Evolutionary conservation across 2,329 filamentous ascomycete species (phyloP), one percentile per base, ranked within the genome.

Genomic region (Aureobasidium sp.): DNA sequence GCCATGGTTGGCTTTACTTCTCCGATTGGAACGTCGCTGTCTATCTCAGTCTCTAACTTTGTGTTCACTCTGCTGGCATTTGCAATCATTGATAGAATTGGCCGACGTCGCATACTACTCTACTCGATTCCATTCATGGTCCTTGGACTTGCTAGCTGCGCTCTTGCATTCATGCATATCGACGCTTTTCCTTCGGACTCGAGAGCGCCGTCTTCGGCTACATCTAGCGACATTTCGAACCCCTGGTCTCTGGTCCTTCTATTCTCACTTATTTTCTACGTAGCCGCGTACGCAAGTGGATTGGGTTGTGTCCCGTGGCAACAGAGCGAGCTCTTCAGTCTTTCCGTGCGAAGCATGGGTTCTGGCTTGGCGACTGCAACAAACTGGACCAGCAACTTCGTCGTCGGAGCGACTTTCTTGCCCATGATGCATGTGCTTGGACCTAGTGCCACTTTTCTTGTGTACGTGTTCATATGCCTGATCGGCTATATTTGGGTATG

Each of bases 301-400:
- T 81, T 97, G 2, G 93, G 93, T 8, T 95, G 91, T 68, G 91
- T 97, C 3, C 92, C 93, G 0, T 97, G 93, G 93, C 93, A 96
- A 81, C 92, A 96, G 76, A 90, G 87, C 67, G 93, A 97, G 76
- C 82, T 71, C 16, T 97, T 97, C 70, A 89, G 91, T 0, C 79
- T 92, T 52, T 81, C 81, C 32, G 88, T 91, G 48, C 85, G 89
- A 53, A 86, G 86, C 5, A 74, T 90, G 1, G 90, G 89, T 32
- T 89, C 86, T 62, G 86, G 86, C 0, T 73, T 90, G 6, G 83
- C 88, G 1, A 93, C 92, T 8, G 87, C 86, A 5, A 95, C 90
- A 7, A 97, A 89, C 70, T 97, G 93, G 93, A 83, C 82, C 4
- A 86, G 88, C 29, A 97, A 97, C 72, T 94, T 95, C 63, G 73